phyloP scores from a whole-genome alignment of 2,329 filamentous ascomycete species.

The Diplocarpon mali region DNA sequence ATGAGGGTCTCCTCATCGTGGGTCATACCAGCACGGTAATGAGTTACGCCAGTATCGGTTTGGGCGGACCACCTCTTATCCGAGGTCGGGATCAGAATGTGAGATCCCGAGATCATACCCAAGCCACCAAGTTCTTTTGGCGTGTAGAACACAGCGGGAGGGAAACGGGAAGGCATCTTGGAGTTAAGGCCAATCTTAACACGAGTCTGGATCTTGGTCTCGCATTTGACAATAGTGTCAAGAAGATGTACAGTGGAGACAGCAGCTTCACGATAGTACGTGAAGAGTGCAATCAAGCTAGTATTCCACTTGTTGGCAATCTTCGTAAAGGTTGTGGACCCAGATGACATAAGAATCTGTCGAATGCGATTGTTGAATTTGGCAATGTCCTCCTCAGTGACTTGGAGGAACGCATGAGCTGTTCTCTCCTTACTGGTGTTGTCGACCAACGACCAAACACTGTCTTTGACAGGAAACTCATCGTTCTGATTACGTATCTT shows the following conservation, averaged over 20 bases:
- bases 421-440: conserved; percentile 96
- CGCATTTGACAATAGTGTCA: conserved; percentile 97
- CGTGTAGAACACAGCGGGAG: conserved; percentile 95
- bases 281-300: conserved; percentile 90
- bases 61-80: conserved; percentile 99
- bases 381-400: conserved; percentile 93
- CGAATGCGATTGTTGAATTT: conserved; percentile 99
- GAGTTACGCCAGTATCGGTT: conserved; percentile 92
- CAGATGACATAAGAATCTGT: conserved; percentile 98
- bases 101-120: conserved; percentile 97
- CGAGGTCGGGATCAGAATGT: conserved; percentile 92
- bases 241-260: conserved; percentile 89
- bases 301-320: conserved; percentile 99
- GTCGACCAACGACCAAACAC: conserved; percentile 94
- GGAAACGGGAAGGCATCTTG: conserved; percentile 98
- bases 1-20: conserved; percentile 97
- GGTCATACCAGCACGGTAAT: conserved; percentile 95
- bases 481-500: conserved; percentile 94
- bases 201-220: conserved; percentile 97
- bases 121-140: conserved; percentile 95
- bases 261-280: conserved; percentile 95
- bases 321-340: conserved; percentile 98
- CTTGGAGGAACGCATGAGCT: conserved; percentile 92
- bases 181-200: conserved; percentile 98
- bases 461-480: conserved; percentile 95